Evolutionary conservation across 2,329 filamentous ascomycete genomes (phyloP), one percentile per base, ranked within the genome.

Genomic region (Apiospora sp.): DNA sequence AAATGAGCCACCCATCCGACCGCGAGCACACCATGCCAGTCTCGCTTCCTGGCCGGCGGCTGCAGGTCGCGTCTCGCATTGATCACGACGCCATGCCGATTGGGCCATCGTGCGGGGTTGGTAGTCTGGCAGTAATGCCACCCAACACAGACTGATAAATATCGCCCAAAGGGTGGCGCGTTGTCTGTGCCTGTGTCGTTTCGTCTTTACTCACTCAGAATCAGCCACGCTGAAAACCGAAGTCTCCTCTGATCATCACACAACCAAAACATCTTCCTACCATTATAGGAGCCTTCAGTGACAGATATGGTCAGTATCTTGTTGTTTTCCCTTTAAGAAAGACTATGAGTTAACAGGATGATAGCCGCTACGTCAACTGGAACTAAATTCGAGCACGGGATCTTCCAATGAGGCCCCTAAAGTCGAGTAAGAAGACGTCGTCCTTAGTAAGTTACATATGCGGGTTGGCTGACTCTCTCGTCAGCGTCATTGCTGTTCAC

Each of bases 401-500:
- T 4, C 54, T 14, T 3, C 14, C 27, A 22, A 5, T 6, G 27
- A 34, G 22, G 54, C 14, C 7, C 27, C 51, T 30, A 34, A 34
- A 58, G 54, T 10, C 54, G 54, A 58, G 54, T 34, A 58, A 16
- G 54, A 14, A 22, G 27, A 6, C 27, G 27, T 30, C 27, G 4
- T 22, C 27, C 14, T 22, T 8, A 7, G 8, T 30, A 30, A 30
- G 2, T 30, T 30, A 30, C 27, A 30, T 2, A 30, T 30, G 27
- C 4, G 27, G 27, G 54, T 34, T 30, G 27, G 10, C 27, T 34
- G 27, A 58, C 51, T 19, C 54, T 5, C 14, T 58, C 12, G 13
- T 19, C 37, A 78, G 74, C 46, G 76, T 78, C 37, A 75, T 78
- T 68, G 74, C 76, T 16, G 75, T 79, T 43, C 77, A 79, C 61